Base-by-base conservation (phyloP, 163 green algal genomes). In the Smithsoniella earleae region DNA sequence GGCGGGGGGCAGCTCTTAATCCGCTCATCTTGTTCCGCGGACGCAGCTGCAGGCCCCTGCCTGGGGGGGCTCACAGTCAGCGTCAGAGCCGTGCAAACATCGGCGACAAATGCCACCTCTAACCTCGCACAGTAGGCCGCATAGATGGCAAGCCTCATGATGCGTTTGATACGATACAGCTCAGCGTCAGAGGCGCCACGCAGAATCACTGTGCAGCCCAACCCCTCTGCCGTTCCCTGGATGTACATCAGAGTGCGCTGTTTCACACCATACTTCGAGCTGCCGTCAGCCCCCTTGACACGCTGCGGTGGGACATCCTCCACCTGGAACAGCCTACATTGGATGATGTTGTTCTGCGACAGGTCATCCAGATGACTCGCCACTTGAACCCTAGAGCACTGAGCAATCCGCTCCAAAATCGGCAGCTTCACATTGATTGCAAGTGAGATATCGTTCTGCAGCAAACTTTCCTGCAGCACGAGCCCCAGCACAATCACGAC, bases 131-230 rank as follows among this genome's bases (percentile, higher is more conserved):
- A 86, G 77, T 92, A 95, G 2, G 91, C 88, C 2, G 87, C 84
- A 73, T 89, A 88, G 10, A 88, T 78, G 1, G 81, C 85, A 78
- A 92, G 92, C 46, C 82, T 66, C 74, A 89, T 46, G 27, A 92
- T 80, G 0, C 76, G 49, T 78, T 92, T 95, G 16, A 96, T 64
- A 28, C 73, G 66, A 2, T 73, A 62, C n/a, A 96, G 80, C 82
- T 90, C 65, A 2, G 76, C 66, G 38, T 63, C 62, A 1, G 77
- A 34, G 2, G 74, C 82, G 28, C 83, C 87, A 34, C 83, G 78
- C 43, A 96, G 83, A 66, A 94, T 62, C 8, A 96, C 79, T 0
- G 87, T 95, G 75, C 80, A 88, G 30, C 86, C 88, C 36, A 91
- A 80, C 18, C 77, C 77, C 31, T 72, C 49, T 22, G 75, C 74